Evolutionary conservation across 75 land plant genomes (phyloP), one percentile per base, ranked within the genome.

Genomic region (Sequoia sempervirens): DNA sequence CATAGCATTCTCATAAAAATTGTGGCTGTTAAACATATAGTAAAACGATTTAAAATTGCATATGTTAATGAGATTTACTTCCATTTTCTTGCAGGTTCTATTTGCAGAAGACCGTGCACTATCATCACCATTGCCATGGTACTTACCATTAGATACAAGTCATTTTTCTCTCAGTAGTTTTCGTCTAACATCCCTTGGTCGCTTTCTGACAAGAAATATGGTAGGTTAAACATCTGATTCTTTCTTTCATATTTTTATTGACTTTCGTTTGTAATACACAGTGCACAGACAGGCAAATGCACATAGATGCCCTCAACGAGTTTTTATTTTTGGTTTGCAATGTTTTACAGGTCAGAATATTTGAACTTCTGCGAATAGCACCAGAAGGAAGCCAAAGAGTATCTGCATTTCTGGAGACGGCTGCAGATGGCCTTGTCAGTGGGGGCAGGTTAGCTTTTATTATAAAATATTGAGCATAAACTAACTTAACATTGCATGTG

Each of bases 301-400:
- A 41, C 18, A 38, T 40, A 40, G 28, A 64, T 75, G 79, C 41
- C 45, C 41, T 40, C 40, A 38, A 40, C 79, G 18, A 40, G 5
- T 40, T 8, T 17, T 40, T 75, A 20, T 50, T 28, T 64, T 13
- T 23, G n/a, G 79, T 17, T 46, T 69, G 41, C 32, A 38, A 46
- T 74, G 12, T 40, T 34, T 17, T 80, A 13, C 86, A 97, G 99
- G 97, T 97, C 64, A 86, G 87, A 83, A 78, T 87, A 18, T 83
- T 96, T 75, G 99, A 97, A 69, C 56, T 47, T 73, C 40, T 92
- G 13, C 91, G 92, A 46, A 50, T 97, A 72, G 99, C 98, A 9
- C 99, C 99, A 13, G 86, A 89, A 74, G 99, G 99, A 61, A 97
- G 99, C 79, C 82, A 85, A 13, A 91, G 98, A 83, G 99, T 97